Evolutionary conservation across 2,329 filamentous ascomycete genomes (phyloP).

Genomic region (Hymenoscyphus albidus): DNA sequence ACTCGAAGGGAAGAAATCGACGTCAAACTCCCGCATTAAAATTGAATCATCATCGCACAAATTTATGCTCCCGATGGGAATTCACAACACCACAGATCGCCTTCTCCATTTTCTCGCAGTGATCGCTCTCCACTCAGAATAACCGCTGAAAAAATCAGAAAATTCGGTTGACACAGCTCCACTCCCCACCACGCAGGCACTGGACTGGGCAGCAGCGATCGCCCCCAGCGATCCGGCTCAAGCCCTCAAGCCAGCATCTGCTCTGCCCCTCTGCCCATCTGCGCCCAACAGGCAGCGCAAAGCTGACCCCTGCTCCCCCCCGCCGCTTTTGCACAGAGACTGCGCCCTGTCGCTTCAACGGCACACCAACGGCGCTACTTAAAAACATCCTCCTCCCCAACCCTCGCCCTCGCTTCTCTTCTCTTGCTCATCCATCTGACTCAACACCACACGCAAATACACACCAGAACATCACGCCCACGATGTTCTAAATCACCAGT

Average conservation of each 20-base stretch:
- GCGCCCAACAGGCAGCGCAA: too few species aligned
- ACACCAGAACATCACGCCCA: conserved; percentile 39
- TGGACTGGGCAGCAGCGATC: too few species aligned
- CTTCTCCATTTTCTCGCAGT: neutral
- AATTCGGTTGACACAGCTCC: too few species aligned
- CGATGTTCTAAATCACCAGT: conserved; percentile 56
- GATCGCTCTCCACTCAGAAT: neutral
- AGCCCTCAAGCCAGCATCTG: too few species aligned
- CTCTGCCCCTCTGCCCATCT: too few species aligned
- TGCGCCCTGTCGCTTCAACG: neutral
- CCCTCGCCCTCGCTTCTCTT: conserved; percentile 25
- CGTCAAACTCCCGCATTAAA: neutral
- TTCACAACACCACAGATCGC: neutral
- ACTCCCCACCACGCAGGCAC: too few species aligned
- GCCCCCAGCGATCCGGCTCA: too few species aligned
- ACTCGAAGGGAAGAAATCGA: neutral
- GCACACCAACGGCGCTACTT: neutral
- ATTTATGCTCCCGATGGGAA: neutral
- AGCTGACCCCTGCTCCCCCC: too few species aligned
- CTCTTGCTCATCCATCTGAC: conserved; percentile 37
- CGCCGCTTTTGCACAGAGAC: too few species aligned
- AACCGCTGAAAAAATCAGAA: too few species aligned
- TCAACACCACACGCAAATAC: conserved; percentile 36
- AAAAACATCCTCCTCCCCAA: conserved; percentile 9
- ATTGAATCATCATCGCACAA: neutral